A percentile compares a stretch with the other conserved stretches of the same genome.
These are phyloP conservation scores for Paramecium caudatum DNA, from an alignment of 73 alveolate genomes.

Conservation along the genomic window DNA sequence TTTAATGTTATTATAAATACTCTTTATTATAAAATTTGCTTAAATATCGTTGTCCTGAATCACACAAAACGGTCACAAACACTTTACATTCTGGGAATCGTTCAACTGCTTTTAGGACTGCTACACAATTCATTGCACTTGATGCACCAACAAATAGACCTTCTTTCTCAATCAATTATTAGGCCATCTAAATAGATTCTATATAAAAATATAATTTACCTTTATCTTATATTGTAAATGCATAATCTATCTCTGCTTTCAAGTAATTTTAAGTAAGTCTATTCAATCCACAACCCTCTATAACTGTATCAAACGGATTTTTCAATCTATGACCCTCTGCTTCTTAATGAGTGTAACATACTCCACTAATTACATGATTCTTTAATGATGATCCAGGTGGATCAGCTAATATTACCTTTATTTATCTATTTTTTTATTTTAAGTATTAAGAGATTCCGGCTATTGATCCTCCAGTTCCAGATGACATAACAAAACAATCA, in stretches of 20 bases:
- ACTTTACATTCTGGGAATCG: constrained; percentile 57
- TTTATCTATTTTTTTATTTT: constrained; percentile 81
- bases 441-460: constrained; percentile 90
- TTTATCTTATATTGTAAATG: constrained; percentile 81
- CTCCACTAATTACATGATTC: constrained; percentile 86
- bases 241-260: constrained; percentile 88
- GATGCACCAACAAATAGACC: constrained; percentile 88
- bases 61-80: constrained; percentile 72
- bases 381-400: constrained; percentile 89
- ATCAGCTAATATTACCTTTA: constrained; percentile 87
- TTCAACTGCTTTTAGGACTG: constrained; percentile 77
- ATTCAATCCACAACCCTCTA: constrained; percentile 78
- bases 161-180: constrained; percentile 79
- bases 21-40: constrained; percentile 75
- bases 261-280: constrained; percentile 75
- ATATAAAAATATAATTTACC: not conserved
- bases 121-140: constrained; percentile 86
- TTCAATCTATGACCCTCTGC: constrained; percentile 87
- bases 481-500: constrained; percentile 91
- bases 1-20: constrained; percentile 33
- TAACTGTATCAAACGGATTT: constrained; percentile 82
- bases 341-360: constrained; percentile 85
- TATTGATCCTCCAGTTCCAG: constrained; percentile 96
- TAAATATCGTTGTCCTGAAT: constrained; percentile 76
- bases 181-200: constrained; percentile 82